A percentile compares a stretch with the other conserved stretches of the same genome.
These are phyloP conservation scores for Calonectria henricotiae DNA, from an alignment of 2,329 filamentous ascomycete genomes.

Conservation along the genomic window DNA sequence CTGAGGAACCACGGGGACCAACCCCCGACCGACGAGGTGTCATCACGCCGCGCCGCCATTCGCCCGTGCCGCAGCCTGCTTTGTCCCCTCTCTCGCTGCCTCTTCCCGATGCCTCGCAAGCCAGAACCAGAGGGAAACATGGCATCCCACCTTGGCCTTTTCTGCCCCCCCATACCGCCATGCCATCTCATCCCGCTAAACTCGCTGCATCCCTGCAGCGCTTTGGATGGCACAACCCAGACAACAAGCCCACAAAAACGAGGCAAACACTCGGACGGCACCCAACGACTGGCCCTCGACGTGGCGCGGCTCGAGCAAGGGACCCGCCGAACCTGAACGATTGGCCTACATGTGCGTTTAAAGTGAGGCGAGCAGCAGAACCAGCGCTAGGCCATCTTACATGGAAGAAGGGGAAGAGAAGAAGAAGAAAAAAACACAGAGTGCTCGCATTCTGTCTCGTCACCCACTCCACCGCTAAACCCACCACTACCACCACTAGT, in stretches of 20 bases:
- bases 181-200: constrained; percentile 37
- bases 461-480: constrained; percentile 10
- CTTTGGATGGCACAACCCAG: constrained; percentile 20
- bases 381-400: constrained; percentile 25
- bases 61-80: constrained; percentile 32
- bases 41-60: constrained; percentile 34
- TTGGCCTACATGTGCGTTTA: constrained; percentile 46
- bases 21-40: constrained; percentile 25
- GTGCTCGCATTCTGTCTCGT: constrained; percentile 24
- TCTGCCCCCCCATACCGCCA: constrained; percentile 24
- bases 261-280: constrained; percentile 52
- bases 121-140: constrained; percentile 20
- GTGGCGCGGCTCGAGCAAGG: constrained; percentile 40
- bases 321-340: constrained; percentile 47
- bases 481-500: background rate
- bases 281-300: constrained; percentile 50
- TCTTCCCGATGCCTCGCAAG: background rate
- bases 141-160: constrained; percentile 12
- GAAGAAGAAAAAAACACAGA: constrained; percentile 5
- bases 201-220: constrained; percentile 28
- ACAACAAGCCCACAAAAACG: constrained; percentile 45
- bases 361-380: constrained; percentile 51
- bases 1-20: constrained; percentile 29
- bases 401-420: background rate
- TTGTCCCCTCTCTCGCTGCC: background rate